Percentiles rank a stretch among this genome's conserved stretches.
phyloP scores from a whole-genome alignment of 371 early-diverging fungal species.

The Lichtheimia corymbifera region DNA sequence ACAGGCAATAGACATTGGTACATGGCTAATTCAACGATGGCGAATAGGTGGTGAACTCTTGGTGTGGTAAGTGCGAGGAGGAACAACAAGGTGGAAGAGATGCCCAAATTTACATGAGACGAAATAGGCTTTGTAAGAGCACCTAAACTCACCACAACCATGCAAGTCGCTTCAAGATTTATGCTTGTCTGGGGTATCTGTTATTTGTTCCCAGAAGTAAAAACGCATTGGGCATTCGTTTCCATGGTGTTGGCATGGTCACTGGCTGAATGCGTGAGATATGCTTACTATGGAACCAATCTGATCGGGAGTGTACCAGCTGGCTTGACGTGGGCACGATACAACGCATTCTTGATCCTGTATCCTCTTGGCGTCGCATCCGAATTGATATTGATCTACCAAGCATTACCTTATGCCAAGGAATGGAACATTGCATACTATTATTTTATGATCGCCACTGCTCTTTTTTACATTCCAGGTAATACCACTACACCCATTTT shows the following conservation, averaged over 20 bases:
- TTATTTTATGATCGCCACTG: constrained; percentile 52
- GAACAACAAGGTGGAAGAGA: neutral
- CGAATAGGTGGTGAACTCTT: too few relatives aligned
- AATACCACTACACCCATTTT: constrained; percentile 10
- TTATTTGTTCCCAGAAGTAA: constrained; percentile 67
- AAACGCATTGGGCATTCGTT: constrained; percentile 66
- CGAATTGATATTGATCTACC: constrained; percentile 78
- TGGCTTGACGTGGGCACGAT: constrained; percentile 71
- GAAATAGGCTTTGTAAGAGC: constrained; percentile 75
- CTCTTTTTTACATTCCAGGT: constrained; percentile 75
- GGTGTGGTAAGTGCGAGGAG: too few relatives aligned
- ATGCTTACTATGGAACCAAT: constrained; percentile 79
- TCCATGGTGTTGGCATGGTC: constrained; percentile 91
- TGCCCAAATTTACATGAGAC: neutral
- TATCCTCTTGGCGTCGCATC: constrained; percentile 90
- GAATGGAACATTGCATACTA: constrained; percentile 50
- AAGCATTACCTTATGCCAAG: constrained; percentile 69
- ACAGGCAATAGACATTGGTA: too few relatives aligned
- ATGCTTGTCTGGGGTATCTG: constrained; percentile 83
- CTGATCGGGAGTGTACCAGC: constrained; percentile 56
- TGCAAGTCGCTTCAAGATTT: constrained; percentile 90
- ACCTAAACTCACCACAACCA: constrained; percentile 73
- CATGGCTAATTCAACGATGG: too few relatives aligned
- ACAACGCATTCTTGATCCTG: constrained; percentile 57
- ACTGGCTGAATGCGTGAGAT: constrained; percentile 88